phyloP scores from a whole-genome alignment of 106 monocot genomes.

The Allium fistulosum region DNA sequence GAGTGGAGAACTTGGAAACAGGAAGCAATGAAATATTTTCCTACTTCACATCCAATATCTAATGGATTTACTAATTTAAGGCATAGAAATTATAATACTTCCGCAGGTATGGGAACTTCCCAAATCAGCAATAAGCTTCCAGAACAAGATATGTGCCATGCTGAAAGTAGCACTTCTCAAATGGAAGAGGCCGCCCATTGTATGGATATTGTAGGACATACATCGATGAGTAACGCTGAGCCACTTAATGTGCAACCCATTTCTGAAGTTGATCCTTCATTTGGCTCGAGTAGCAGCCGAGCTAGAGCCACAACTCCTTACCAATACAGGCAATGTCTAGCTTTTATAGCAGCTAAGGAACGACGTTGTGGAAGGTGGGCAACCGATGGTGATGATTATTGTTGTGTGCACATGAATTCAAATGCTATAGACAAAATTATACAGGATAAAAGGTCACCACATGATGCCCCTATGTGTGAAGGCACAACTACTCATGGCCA shows the following conservation, averaged over 20 bases:
- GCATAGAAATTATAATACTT: conserved; percentile 17
- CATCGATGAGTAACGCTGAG: conserved; percentile 2
- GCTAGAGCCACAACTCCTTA: conserved; percentile 3
- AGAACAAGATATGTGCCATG: conserved; percentile 53
- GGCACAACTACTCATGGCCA: conserved; percentile 80
- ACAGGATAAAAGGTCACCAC: conserved; percentile 21
- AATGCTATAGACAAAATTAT: conserved; percentile 25
- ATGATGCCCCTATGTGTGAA: conserved; percentile 65
- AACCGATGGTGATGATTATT: conserved; percentile 84
- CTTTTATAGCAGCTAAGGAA: conserved; percentile 82
- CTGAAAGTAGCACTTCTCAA: conserved; percentile 31
- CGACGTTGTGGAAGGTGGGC: conserved; percentile 95
- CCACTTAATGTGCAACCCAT: conserved; percentile 14
- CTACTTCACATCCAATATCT: conserved; percentile 26
- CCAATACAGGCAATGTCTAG: conserved; percentile 51
- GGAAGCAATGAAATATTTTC: conserved; percentile 68
- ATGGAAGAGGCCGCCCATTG: conserved; percentile 8
- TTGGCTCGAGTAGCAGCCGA: conserved; percentile 1
- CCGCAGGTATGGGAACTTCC: conserved; percentile 11
- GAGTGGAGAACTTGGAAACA: conserved; percentile 95
- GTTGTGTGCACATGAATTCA: conserved; percentile 69
- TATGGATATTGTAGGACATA: conserved; percentile 7
- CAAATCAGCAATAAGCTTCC: conserved; percentile 54
- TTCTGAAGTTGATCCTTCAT: not conserved
- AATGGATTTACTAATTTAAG: conserved; percentile 12